phyloP scores from a whole-genome alignment of 257 asterid genomes.

The Gentiana macrophylla region DNA sequence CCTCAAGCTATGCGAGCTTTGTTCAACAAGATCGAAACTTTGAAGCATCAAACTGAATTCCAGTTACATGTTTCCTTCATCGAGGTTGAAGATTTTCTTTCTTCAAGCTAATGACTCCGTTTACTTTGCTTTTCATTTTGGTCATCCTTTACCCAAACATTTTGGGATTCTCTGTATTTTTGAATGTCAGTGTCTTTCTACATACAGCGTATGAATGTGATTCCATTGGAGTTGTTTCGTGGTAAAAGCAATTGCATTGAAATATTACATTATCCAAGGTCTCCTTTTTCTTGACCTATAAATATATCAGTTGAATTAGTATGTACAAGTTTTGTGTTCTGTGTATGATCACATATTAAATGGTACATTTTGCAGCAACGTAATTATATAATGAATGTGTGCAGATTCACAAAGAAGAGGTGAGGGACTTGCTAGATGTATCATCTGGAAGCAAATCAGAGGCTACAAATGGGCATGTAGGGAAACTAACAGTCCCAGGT shows the following conservation, averaged over 20 bases:
- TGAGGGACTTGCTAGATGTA: conserved; percentile 78
- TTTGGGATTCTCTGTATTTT: too few relatives aligned
- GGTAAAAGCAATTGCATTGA: too few relatives aligned
- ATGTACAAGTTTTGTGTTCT: too few relatives aligned
- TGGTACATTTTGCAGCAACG: neutral
- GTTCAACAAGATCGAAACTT: conserved; percentile 71
- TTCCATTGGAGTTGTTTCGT: too few relatives aligned
- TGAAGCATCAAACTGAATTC: conserved; percentile 82
- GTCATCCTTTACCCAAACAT: too few relatives aligned
- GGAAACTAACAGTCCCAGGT: conserved; percentile 62
- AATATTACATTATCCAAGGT: too few relatives aligned
- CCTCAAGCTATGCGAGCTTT: conserved; percentile 84
- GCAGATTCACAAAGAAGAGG: conserved; percentile 99
- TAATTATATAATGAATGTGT: conserved; percentile 13
- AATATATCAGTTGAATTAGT: too few relatives aligned
- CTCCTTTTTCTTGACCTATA: too few relatives aligned
- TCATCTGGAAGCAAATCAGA: conserved; percentile 46
- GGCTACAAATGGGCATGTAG: conserved; percentile 55
- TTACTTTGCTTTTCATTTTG: too few relatives aligned
- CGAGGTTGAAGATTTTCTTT: conserved; percentile 44
- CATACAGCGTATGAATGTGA: too few relatives aligned
- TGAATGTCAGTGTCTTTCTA: too few relatives aligned
- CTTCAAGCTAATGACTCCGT: neutral
- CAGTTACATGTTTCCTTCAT: conserved; percentile 90
- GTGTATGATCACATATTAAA: too few relatives aligned